Evolutionary conservation across 2,329 filamentous ascomycete genomes (phyloP), one percentile per base, ranked within the genome.

Genomic region (Fusarium circinatum): DNA sequence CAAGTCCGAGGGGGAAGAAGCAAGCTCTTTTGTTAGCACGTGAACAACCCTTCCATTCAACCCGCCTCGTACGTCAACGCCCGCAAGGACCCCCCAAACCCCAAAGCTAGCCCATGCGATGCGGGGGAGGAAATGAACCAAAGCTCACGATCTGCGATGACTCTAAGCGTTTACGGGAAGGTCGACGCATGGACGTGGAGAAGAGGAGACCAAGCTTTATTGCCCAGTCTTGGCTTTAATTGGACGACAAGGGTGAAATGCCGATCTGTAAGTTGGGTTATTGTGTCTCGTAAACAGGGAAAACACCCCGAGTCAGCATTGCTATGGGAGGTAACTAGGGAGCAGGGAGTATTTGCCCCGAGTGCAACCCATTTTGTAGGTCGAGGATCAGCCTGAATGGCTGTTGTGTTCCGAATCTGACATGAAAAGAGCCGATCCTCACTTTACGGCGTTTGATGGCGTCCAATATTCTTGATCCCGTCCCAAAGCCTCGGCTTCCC

Each of bases 131-230:
- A 30, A 55, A 28, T 41, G 51, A 41, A 30, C 51, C 20, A 55
- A 41, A 41, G 14, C 15, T 30, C 49, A 63, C 45, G 71, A 74
- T 74, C 68, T 60, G 64, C 71, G 60, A 65, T 62, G 30, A 36
- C 22, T 47, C 71, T 75, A 75, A 58, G 68, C 71, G 48, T 62
- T 69, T 72, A 58, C 45, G 58, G 71, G 71, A 75, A 74, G 71
- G 71, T 73, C 47, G 11, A 49, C 52, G 36, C 42, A 44, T 60
- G 28, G 54, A 47, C 57, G 54, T 71, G 61, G 70, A 56, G 70
- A 73, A 42, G 14, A 20, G 9, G 22, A 45, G 54, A 59, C 52
- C n/a, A 74, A 64, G 68, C 56, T 47, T 62, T 65, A 42, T 39
- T 59, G 54, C 58, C 58, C 59, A 64, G 52, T 26, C 44, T 57